These are phyloP conservation scores for Yarrowia galli DNA, from an alignment of 1,139 yeast genomes.

Conservation along the genomic window DNA sequence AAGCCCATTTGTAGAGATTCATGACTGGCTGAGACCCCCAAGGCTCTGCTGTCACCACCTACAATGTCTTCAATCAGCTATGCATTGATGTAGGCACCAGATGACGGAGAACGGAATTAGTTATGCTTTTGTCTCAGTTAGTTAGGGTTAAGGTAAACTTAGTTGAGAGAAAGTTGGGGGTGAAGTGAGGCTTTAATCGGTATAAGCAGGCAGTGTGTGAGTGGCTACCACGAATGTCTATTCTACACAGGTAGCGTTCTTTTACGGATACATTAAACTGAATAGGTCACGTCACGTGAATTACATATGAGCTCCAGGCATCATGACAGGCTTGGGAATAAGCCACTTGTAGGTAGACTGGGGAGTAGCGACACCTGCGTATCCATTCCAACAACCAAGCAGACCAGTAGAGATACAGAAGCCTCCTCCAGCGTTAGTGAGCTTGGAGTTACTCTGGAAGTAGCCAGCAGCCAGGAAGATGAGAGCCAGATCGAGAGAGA, in stretches of 20 bases:
- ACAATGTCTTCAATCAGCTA: no score
- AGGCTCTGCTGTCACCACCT: no score
- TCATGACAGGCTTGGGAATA: constrained; percentile 18
- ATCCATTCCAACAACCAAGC: constrained; percentile 85
- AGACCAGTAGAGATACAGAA: constrained; percentile 77
- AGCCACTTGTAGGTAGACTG: constrained; percentile 27
- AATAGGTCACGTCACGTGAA: background rate
- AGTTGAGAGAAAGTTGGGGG: background rate
- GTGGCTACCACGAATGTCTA: no score
- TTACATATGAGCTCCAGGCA: constrained; percentile 13
- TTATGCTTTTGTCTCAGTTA: background rate
- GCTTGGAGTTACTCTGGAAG: constrained; percentile 51
- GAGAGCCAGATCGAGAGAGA: constrained; percentile 71
- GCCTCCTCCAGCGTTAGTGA: constrained; percentile 74
- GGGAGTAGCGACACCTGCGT: constrained; percentile 73
- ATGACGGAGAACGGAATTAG: background rate
- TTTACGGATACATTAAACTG: no score
- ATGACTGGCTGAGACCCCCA: no score
- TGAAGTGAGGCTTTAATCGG: no score
- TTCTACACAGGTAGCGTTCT: no score
- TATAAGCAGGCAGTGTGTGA: no score
- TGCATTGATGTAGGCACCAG: no score
- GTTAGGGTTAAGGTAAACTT: background rate
- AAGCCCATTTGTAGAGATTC: background rate
- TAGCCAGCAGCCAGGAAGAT: constrained; percentile 70